Conservation (phyloP, 345 rosid genomes). For the Orychophragmus violaceus region DNA sequence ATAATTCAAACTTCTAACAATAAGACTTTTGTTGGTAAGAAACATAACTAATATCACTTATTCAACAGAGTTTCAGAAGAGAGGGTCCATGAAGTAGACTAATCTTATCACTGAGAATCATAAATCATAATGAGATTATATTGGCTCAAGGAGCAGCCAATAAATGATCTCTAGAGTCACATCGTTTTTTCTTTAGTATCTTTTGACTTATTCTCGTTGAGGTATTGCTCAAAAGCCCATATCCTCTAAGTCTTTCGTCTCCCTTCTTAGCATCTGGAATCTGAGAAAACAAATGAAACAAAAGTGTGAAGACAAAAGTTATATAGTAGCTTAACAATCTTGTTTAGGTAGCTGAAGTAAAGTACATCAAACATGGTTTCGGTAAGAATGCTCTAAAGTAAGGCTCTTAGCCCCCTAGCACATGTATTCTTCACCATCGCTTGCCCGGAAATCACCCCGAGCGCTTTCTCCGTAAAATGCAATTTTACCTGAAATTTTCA, state of each 20-base stretch:
- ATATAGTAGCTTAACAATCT: neutral
- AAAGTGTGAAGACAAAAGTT: neutral
- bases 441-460: constrained; percentile 61
- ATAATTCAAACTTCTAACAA: no score
- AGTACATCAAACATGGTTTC: constrained; percentile 96
- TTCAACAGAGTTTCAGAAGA: neutral
- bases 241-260: constrained; percentile 58
- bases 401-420: constrained; percentile 85
- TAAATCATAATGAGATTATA: neutral
- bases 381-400: constrained; percentile 75
- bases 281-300: constrained; percentile 40
- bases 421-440: constrained; percentile 91
- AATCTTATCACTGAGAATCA: neutral
- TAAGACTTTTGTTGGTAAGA: neutral
- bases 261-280: constrained; percentile 72
- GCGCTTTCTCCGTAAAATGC: constrained; percentile 72
- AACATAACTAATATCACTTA: neutral
- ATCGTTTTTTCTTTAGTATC: constrained; percentile 37
- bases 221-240: constrained; percentile 64
- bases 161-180: constrained; percentile 25
- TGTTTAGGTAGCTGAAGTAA: neutral
- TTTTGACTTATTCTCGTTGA: constrained; percentile 36
- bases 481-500: constrained; percentile 66
- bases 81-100: neutral
- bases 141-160: neutral